phyloP scores from a whole-genome alignment of 495 filamentous ascomycete genomes.

The Tuber microsphaerosporum region DNA sequence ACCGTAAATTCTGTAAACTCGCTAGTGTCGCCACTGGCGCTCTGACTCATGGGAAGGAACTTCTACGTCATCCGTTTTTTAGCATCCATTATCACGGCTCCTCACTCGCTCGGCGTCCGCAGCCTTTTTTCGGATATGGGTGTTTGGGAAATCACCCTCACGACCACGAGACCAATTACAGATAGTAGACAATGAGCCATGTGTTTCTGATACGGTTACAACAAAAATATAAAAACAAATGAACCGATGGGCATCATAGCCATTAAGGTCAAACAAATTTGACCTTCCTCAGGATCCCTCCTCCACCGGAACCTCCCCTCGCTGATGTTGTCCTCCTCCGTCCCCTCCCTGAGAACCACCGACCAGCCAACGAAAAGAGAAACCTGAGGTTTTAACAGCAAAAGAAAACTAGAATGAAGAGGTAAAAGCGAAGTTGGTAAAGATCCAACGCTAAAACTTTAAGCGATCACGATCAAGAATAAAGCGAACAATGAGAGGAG shows the following conservation, averaged over 20 bases:
- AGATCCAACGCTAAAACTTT: too few species aligned
- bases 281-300: background rate
- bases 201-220: background rate
- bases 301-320: conserved; percentile 2
- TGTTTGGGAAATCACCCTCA: background rate
- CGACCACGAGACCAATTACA: background rate
- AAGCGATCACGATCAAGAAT: too few species aligned
- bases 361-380: too few species aligned
- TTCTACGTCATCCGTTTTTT: too few species aligned
- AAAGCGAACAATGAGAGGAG: too few species aligned
- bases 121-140: background rate
- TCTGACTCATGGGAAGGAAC: too few species aligned
- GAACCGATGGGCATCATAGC: background rate
- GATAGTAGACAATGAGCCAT: background rate
- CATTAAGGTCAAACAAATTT: background rate
- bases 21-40: too few species aligned
- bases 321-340: background rate
- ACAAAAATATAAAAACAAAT: background rate
- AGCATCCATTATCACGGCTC: background rate
- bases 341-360: conserved; percentile 16
- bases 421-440: too few species aligned
- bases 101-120: background rate
- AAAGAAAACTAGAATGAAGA: too few species aligned
- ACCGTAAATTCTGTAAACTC: too few species aligned
- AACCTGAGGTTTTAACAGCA: too few species aligned